Percentiles rank a stretch among this genome's conserved stretches.
Evolutionary conservation across 257 asterid genomes (phyloP).

Genomic region (Cordia subcordata): DNA sequence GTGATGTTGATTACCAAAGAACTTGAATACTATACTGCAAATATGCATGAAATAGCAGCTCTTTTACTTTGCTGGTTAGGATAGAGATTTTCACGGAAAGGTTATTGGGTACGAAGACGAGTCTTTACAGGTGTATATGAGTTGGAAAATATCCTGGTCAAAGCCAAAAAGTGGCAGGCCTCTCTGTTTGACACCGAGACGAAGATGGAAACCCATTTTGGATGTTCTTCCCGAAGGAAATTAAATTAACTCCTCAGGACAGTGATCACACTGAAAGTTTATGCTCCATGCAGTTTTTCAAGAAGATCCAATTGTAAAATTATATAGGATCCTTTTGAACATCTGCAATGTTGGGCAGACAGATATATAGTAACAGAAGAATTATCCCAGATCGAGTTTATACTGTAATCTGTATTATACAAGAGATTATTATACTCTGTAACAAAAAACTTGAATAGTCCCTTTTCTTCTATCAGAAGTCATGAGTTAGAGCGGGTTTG

Average conservation of each 20-base stretch:
- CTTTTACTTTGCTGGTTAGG: slow-evolving; percentile 19
- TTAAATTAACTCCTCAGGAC: slow-evolving; percentile 25
- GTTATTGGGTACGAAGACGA: slow-evolving; percentile 14
- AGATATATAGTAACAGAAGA: neutral
- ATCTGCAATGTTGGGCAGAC: slow-evolving; percentile 29
- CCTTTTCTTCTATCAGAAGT: too few species aligned
- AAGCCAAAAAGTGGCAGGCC: slow-evolving; percentile 53
- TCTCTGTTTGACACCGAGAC: slow-evolving; percentile 13
- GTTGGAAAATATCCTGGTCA: slow-evolving; percentile 30
- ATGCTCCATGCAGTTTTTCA: slow-evolving; percentile 49
- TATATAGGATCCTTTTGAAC: slow-evolving; percentile 58
- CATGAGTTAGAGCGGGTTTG: too few species aligned
- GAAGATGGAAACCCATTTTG: slow-evolving; percentile 14
- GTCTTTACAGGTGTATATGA: slow-evolving; percentile 14
- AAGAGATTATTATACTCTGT: neutral
- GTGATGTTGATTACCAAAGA: neutral
- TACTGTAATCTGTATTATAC: neutral
- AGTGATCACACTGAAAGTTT: slow-evolving; percentile 10
- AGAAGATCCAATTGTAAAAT: slow-evolving; percentile 57
- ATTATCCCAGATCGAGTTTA: neutral
- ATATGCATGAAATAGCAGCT: neutral
- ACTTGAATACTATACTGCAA: neutral
- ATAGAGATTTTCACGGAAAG: slow-evolving; percentile 14
- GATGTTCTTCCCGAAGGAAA: slow-evolving; percentile 46
- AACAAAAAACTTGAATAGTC: neutral